phyloP scores from a whole-genome alignment of 163 green algal genomes.

The Trebouxiophyceae sp. region DNA sequence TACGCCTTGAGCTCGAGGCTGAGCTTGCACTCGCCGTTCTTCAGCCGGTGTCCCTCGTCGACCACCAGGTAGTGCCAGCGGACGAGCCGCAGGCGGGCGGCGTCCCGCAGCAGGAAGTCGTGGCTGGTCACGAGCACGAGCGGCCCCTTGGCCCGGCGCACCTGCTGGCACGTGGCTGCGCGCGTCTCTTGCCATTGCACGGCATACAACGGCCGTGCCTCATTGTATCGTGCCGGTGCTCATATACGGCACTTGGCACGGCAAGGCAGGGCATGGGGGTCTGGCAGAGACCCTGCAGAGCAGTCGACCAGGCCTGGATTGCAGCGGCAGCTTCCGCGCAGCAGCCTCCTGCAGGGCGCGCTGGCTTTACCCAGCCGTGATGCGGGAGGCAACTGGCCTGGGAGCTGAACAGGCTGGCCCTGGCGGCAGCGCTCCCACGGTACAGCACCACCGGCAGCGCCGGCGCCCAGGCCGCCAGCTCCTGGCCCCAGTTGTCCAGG shows the following conservation, averaged over 20 bases:
- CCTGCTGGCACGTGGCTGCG: too few relatives aligned
- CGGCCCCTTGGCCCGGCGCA: background rate
- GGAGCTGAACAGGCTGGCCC: slow-evolving; percentile 2
- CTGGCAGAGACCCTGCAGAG: too few relatives aligned
- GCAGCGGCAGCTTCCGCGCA: too few relatives aligned
- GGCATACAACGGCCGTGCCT: too few relatives aligned
- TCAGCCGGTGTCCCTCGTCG: slow-evolving; percentile 80
- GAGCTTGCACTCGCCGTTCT: slow-evolving; percentile 84
- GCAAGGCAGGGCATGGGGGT: too few relatives aligned
- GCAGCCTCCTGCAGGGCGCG: too few relatives aligned
- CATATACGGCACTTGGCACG: too few relatives aligned
- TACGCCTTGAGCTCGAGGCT: slow-evolving; percentile 57
- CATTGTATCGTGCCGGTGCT: too few relatives aligned
- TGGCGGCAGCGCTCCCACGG: slow-evolving; percentile 9
- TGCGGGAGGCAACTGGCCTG: too few relatives aligned
- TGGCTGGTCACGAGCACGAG: slow-evolving; percentile 75
- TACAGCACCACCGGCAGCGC: slow-evolving; percentile 33
- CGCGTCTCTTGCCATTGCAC: too few relatives aligned
- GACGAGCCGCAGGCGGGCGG: slow-evolving; percentile 27
- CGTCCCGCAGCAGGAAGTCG: slow-evolving; percentile 78
- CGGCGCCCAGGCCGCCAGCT: slow-evolving; percentile 78
- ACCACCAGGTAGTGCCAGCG: slow-evolving; percentile 55
- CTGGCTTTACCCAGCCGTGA: too few relatives aligned
- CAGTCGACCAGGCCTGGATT: too few relatives aligned
- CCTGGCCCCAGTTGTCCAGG: slow-evolving; percentile 80